Base-by-base conservation (phyloP, 1,284 basidiomycete genomes). In the Irpex sp. region DNA sequence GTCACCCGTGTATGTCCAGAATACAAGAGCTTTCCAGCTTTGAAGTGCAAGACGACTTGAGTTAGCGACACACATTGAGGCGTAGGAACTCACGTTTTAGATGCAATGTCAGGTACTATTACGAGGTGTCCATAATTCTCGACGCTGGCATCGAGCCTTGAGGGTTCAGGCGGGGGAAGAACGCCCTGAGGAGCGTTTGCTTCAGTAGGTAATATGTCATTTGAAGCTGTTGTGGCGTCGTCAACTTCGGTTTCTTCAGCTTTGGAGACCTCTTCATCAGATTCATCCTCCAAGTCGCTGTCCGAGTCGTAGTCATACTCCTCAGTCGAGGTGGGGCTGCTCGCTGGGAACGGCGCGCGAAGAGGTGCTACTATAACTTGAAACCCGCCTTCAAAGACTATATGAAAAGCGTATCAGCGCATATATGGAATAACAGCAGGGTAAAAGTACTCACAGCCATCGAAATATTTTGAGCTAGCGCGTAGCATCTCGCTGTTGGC, bases 21-120 rank as follows among this genome's bases (percentile, higher is more conserved):
- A 67, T 0, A 72, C 51, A 54, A 72, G 64, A 0, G 69, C 66
- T 54, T 64, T 64, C 66, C 65, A 69, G 2, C 71, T 73, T 26
- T 26, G 49, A 26, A 52, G 49, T 17, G 21, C 17, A 19, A 17
- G 21, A 15, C 49, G 17, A 19, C n/a, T 19, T 17, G 31, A 7
- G 31, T 11, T 57, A 40, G 9, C 52, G 26, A 26, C 26, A 26
- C 26, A 26, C 26, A 26, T 26, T 26, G 26, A 26, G 26, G 26
- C 26, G 26, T 26, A 26, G 26, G 26, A 26, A 58, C 61, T 36
- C 21, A 62, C 60, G 60, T 62, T n/a, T 54, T 44, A 34, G 26
- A 62, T 3, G 60, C 60, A 51, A 62, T 57, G 21, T 40, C 38
- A 11, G 19, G 54, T 19, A 62, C 56, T 7, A 62, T 9, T 7